Evolutionary conservation across 106 monocot genomes (phyloP), one percentile per base, ranked within the genome.

Genomic region (Dendrobium huoshanense): DNA sequence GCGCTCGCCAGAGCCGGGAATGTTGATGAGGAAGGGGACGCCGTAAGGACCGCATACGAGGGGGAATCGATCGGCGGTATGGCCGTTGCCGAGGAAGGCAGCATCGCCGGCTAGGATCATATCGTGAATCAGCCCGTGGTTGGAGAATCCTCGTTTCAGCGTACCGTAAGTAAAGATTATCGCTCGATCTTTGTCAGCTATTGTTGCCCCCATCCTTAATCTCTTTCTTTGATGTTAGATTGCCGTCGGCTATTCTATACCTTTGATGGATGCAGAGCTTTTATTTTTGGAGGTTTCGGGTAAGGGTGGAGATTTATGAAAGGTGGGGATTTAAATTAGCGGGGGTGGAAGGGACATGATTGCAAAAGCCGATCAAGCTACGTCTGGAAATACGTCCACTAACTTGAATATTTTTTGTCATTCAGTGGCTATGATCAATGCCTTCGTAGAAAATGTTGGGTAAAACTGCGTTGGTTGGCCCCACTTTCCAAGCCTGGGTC

Each of bases 31-130:
- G 85, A 95, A 95, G 7, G 93, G 93, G 29, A 95, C 91, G 82
- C 91, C 84, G 91, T 88, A 95, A 65, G 95, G 95, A 15, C 95
- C 95, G 86, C 93, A 93, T 6, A 95, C 95, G 51, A 95, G 89
- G 4, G 95, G 93, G 77, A 86, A 85, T 22, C 75, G 48, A 2
- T 24, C 77, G 45, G 73, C 72, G 9, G 93, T 93, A 80, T 61
- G 54, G 77, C 82, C 83, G 25, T 44, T 40, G 76, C 93, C 89
- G 75, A 93, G 70, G 84, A 86, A 91, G 75, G 80, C 27, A 17
- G 89, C 95, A 83, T 93, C 86, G 67, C 89, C 88, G 72, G 86
- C 64, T 9, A 61, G 73, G 82, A 91, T 84, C 55, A 95, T 83
- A 22, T 87, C 87, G 77, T 91, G 84, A 27, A 95, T 78, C 41